phyloP scores from a whole-genome alignment of 768 basidiomycete species.

The Cystofilobasidium ferigula region DNA sequence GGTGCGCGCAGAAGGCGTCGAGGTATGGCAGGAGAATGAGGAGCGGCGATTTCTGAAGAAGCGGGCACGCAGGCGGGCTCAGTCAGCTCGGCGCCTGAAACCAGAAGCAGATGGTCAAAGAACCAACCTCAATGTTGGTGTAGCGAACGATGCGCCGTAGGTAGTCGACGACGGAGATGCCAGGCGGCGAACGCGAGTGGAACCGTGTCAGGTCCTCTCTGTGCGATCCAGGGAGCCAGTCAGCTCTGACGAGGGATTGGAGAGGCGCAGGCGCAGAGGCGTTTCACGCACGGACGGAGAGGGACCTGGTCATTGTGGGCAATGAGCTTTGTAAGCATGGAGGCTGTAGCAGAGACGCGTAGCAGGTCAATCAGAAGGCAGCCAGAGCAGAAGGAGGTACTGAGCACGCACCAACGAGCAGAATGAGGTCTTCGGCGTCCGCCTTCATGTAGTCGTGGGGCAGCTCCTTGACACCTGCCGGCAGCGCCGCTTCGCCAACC shows the following conservation, averaged over 20 bases:
- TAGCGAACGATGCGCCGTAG: constrained; percentile 84
- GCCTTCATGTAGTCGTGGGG: constrained; percentile 44
- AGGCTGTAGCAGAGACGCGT: constrained; percentile 46
- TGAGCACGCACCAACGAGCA: constrained; percentile 63
- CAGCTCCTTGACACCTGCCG: constrained; percentile 5
- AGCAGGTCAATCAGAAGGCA: neutral
- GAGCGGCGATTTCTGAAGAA: constrained; percentile 44
- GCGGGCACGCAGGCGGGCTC: constrained; percentile 42
- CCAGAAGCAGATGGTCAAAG: constrained; percentile 5
- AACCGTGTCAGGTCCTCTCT: constrained; percentile 89
- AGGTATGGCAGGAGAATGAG: constrained; percentile 39
- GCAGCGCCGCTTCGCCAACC: neutral
- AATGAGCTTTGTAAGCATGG: constrained; percentile 93
- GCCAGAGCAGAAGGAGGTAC: constrained; percentile 15
- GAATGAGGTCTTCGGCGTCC: constrained; percentile 67
- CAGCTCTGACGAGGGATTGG: neutral
- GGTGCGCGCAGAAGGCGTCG: constrained; percentile 62
- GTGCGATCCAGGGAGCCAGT: no score
- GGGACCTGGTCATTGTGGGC: constrained; percentile 93
- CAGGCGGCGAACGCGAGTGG: constrained; percentile 83
- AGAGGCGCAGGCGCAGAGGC: neutral
- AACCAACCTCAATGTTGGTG: constrained; percentile 82
- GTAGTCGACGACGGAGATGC: constrained; percentile 82
- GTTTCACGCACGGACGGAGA: constrained; percentile 56
- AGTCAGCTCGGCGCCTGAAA: constrained; percentile 11